Evolutionary conservation across 257 asterid genomes (phyloP).

Genomic region (Solanum etuberosum): DNA sequence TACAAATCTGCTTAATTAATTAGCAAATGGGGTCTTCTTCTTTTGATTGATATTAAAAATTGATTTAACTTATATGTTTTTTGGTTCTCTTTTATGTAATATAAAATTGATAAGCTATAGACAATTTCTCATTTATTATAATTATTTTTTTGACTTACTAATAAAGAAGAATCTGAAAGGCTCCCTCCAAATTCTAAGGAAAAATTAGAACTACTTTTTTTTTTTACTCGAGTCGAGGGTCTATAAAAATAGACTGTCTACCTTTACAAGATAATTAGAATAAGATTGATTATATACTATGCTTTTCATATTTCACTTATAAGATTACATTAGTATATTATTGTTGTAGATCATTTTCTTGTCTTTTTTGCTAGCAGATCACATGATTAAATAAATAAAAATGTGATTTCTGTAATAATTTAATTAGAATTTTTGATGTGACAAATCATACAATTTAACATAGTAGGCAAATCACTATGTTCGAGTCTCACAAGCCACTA

Average conservation of each 20-base stretch:
- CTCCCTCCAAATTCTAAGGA: neutral
- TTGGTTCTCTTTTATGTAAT: neutral
- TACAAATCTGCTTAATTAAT: neutral
- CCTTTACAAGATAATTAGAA: neutral
- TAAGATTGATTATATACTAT: rapidly evolving
- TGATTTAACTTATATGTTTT: neutral
- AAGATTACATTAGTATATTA: rapidly evolving
- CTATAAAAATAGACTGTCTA: rapidly evolving
- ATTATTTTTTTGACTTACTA: neutral
- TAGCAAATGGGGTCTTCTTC: neutral
- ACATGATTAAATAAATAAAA: neutral
- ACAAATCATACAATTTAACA: neutral
- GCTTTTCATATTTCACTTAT: rapidly evolving
- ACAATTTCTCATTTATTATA: neutral
- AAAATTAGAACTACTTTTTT: neutral
- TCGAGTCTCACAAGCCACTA: neutral
- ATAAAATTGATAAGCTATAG: neutral
- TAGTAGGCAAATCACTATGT: neutral
- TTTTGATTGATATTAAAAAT: neutral
- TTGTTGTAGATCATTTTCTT: neutral
- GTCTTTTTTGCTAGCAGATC: rapidly evolving
- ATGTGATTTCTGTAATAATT: neutral
- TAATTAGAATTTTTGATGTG: rapidly evolving
- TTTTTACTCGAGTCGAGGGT: neutral
- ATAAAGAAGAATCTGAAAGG: neutral